phyloP scores from a whole-genome alignment of 2,329 filamentous ascomycete genomes.

The Stachybotrys elegans region DNA sequence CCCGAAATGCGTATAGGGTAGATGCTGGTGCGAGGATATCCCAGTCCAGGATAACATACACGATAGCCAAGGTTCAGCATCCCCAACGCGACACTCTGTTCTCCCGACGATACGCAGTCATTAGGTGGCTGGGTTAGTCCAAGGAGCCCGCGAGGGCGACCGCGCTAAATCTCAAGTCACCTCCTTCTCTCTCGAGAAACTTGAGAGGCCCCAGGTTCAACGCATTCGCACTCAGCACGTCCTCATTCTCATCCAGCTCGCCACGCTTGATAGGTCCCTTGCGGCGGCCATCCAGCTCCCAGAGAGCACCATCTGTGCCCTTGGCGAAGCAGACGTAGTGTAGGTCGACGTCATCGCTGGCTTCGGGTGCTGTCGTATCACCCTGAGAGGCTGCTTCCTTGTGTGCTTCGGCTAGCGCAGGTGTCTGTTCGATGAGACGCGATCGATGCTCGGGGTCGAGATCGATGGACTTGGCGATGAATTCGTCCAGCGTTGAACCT shows the following conservation, averaged over 20 bases:
- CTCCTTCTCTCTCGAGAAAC: slow-evolving; percentile 52
- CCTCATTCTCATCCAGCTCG: slow-evolving; percentile 52
- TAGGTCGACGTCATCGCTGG: slow-evolving; percentile 78
- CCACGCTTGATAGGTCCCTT: slow-evolving; percentile 56
- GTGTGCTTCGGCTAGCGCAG: slow-evolving; percentile 73
- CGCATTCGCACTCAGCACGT: slow-evolving; percentile 71
- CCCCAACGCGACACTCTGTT: too few species aligned
- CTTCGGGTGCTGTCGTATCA: slow-evolving; percentile 72
- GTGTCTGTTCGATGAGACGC: slow-evolving; percentile 69
- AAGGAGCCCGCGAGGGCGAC: slow-evolving; percentile 49
- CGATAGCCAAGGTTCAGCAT: too few species aligned
- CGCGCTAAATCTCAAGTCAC: slow-evolving; percentile 54
- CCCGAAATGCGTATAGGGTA: too few species aligned
- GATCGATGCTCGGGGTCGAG: slow-evolving; percentile 63
- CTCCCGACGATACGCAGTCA: too few species aligned
- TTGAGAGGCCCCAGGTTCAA: slow-evolving; percentile 61
- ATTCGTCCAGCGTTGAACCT: slow-evolving; percentile 52
- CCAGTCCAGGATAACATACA: too few species aligned
- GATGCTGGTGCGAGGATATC: too few species aligned
- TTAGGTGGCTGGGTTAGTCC: slow-evolving; percentile 28
- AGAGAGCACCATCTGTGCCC: slow-evolving; percentile 55
- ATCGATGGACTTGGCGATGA: slow-evolving; percentile 67
- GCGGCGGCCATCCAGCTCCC: slow-evolving; percentile 56
- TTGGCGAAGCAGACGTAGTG: slow-evolving; percentile 97
- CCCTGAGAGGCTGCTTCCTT: slow-evolving; percentile 69